These are phyloP conservation scores for Yamadazyma sp. DNA, from an alignment of 805 yeast species.

Conservation along the genomic window DNA sequence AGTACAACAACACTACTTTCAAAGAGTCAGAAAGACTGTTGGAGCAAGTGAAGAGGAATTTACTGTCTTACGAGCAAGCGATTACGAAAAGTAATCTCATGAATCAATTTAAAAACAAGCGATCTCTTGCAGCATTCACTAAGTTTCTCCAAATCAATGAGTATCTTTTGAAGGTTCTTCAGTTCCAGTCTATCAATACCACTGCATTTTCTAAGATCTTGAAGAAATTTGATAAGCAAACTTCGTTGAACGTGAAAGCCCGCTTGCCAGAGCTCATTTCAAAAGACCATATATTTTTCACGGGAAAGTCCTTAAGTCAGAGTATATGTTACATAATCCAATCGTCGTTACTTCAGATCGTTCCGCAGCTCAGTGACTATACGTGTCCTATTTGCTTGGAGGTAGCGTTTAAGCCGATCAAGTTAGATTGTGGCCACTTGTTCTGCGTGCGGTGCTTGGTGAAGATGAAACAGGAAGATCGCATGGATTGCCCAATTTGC, in stretches of 20 bases:
- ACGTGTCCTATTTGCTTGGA: constrained; percentile 71
- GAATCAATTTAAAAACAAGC: constrained; percentile 46
- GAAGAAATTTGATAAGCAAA: constrained; percentile 75
- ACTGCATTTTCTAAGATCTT: constrained; percentile 67
- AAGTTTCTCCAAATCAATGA: constrained; percentile 54
- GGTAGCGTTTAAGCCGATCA: constrained; percentile 70
- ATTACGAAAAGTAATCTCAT: constrained; percentile 39
- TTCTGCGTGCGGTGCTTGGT: constrained; percentile 75
- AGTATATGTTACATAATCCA: constrained; percentile 58
- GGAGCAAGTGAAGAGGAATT: constrained; percentile 46
- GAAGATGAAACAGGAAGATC: constrained; percentile 54
- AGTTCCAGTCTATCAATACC: constrained; percentile 61
- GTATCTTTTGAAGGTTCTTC: constrained; percentile 53
- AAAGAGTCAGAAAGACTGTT: constrained; percentile 46
- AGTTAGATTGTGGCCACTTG: constrained; percentile 61
- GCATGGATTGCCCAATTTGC: constrained; percentile 67
- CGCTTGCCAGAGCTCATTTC: constrained; percentile 47
- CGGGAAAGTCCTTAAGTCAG: constrained; percentile 51
- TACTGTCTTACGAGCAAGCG: constrained; percentile 39
- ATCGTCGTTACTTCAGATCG: constrained; percentile 49
- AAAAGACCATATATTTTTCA: constrained; percentile 42
- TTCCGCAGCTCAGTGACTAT: constrained; percentile 77
- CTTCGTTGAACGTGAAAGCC: constrained; percentile 49
- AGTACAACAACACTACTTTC: constrained; percentile 42
- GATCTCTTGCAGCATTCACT: constrained; percentile 45